Percentiles rank a stretch among this genome's conserved stretches.
phyloP scores from a whole-genome alignment of 805 yeast species.

The Pichia cephalocereana region DNA sequence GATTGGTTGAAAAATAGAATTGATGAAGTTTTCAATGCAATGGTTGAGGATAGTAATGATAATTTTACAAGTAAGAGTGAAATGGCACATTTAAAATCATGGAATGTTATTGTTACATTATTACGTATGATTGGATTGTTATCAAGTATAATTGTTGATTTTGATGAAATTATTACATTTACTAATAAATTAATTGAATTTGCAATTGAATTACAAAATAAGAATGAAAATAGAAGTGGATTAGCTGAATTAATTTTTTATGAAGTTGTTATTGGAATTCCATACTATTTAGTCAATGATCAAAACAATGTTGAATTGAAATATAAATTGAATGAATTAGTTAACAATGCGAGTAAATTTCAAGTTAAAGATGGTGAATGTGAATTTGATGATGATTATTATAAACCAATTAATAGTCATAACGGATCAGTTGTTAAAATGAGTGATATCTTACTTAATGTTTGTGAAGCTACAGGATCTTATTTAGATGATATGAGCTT shows the following conservation, averaged over 20 bases:
- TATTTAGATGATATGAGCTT: conserved; percentile 31
- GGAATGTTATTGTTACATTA: conserved; percentile 63
- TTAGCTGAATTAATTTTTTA: conserved; percentile 62
- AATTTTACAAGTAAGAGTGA: conserved; percentile 6
- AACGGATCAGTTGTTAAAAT: neutral
- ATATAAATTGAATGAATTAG: conserved; percentile 32
- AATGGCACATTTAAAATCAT: conserved; percentile 20
- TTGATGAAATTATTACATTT: conserved; percentile 30
- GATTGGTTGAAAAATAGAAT: conserved; percentile 60
- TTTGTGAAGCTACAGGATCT: conserved; percentile 40
- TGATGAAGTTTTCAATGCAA: conserved; percentile 38
- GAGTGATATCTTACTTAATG: conserved; percentile 1
- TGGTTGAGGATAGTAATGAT: conserved; percentile 4
- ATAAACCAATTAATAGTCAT: conserved; percentile 27
- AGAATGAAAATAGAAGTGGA: conserved; percentile 35
- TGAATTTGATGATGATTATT: conserved; percentile 9
- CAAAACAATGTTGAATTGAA: conserved; percentile 22
- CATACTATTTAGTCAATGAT: conserved; percentile 34
- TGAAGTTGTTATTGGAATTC: conserved; percentile 52
- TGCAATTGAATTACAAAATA: conserved; percentile 48
- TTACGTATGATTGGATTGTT: conserved; percentile 63
- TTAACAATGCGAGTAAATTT: conserved; percentile 32
- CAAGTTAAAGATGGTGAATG: conserved; percentile 3
- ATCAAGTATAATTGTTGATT: conserved; percentile 46
- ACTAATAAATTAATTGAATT: conserved; percentile 44